These are phyloP conservation scores for Chrysanthemum makinoi DNA, from an alignment of 129 eudicot genomes.

Conservation along the genomic window DNA sequence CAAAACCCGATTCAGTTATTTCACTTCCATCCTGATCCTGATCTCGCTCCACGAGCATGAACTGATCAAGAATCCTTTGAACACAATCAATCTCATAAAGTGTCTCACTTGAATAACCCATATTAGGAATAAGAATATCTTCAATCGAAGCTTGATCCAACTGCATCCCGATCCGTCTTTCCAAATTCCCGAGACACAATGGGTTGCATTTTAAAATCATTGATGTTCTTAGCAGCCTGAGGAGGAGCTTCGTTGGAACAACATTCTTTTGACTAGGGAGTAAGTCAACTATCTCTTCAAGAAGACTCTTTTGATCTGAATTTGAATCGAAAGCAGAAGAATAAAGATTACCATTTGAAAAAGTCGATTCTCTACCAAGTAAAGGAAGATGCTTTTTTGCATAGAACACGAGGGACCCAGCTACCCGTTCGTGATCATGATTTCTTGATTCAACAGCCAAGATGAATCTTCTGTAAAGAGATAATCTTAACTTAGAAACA, in stretches of 20 bases:
- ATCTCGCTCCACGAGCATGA: constrained; percentile 34
- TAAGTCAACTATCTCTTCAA: constrained; percentile 57
- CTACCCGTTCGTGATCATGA: constrained; percentile 52
- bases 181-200: constrained; percentile 44
- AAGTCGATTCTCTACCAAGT: constrained; percentile 43
- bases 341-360: constrained; percentile 35
- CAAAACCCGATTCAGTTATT: constrained; percentile 34
- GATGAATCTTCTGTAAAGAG: constrained; percentile 56
- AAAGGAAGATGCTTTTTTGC: constrained; percentile 61
- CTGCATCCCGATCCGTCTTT: constrained; percentile 50
- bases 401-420: constrained; percentile 63
- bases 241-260: constrained; percentile 49
- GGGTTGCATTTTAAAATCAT: constrained; percentile 57
- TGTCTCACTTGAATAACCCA: constrained; percentile 61
- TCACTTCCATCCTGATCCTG: constrained; percentile 38
- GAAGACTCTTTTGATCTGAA: constrained; percentile 54
- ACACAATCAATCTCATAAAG: constrained; percentile 72
- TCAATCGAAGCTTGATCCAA: constrained; percentile 60
- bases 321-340: constrained; percentile 40
- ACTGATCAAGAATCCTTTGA: constrained; percentile 69
- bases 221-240: constrained; percentile 52
- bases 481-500: constrained; percentile 48
- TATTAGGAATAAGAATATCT: constrained; percentile 69
- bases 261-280: constrained; percentile 57
- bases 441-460: constrained; percentile 46